These are phyloP conservation scores for Alternaria tenuissima DNA, from an alignment of 2,329 filamentous ascomycete species.

Conservation along the genomic window DNA sequence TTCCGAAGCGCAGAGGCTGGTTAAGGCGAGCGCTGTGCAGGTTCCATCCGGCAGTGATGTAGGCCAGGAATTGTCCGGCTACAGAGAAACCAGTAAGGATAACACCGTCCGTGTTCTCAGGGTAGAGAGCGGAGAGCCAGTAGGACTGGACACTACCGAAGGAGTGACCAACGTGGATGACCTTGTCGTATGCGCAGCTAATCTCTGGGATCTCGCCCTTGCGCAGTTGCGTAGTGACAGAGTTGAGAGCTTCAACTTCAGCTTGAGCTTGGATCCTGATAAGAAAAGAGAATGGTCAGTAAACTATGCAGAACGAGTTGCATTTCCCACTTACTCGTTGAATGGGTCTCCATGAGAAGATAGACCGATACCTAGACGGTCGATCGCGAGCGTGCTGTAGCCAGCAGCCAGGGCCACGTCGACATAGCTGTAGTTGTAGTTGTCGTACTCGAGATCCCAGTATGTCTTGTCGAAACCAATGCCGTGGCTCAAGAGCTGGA, in stretches of 20 bases:
- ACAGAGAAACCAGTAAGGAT: conserved; percentile 68
- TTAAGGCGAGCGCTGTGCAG: conserved; percentile 57
- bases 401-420: conserved; percentile 62
- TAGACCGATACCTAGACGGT: conserved; percentile 68
- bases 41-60: conserved; percentile 58
- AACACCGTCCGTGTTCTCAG: conserved; percentile 64
- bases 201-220: conserved; percentile 56
- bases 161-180: conserved; percentile 70
- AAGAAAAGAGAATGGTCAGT: neutral
- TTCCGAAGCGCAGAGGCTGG: conserved; percentile 53
- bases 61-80: conserved; percentile 54
- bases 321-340: conserved; percentile 51
- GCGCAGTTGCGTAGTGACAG: conserved; percentile 62
- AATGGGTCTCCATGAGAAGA: conserved; percentile 68
- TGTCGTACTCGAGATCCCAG: conserved; percentile 67
- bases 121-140: conserved; percentile 61
- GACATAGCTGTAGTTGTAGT: conserved; percentile 70
- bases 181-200: conserved; percentile 51
- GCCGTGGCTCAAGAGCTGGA: conserved; percentile 63
- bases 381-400: conserved; percentile 68
- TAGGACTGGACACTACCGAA: conserved; percentile 69
- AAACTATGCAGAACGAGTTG: too few species aligned
- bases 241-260: conserved; percentile 66
- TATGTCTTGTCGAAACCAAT: conserved; percentile 66
- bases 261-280: conserved; percentile 61